These are phyloP conservation scores for Clonostachys chloroleuca DNA, from an alignment of 2,329 filamentous ascomycete species.

Conservation along the genomic window DNA sequence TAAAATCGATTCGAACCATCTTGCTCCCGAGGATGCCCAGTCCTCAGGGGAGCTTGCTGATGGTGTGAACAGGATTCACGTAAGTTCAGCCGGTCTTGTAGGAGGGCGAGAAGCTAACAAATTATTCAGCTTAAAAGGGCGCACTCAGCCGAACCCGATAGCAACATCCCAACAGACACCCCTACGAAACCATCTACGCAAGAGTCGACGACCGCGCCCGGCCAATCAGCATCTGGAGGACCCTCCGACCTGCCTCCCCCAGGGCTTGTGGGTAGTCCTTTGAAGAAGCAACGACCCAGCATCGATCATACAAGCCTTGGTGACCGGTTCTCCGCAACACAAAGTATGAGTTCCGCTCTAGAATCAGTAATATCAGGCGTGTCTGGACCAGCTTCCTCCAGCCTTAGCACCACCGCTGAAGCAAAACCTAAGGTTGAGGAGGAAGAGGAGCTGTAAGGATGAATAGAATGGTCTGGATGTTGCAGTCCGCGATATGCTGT, in stretches of 20 bases:
- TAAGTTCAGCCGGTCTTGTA: constrained; percentile 30
- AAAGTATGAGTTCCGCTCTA: constrained; percentile 27
- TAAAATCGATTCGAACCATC: constrained; percentile 27
- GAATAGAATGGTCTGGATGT: too few relatives aligned
- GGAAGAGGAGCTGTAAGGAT: constrained; percentile 31
- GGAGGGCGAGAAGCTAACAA: constrained; percentile 5
- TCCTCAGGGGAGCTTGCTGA: constrained; percentile 73
- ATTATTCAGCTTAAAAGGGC: constrained; percentile 68
- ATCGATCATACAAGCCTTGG: constrained; percentile 18
- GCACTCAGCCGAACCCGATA: constrained; percentile 68
- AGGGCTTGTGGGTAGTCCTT: constrained; percentile 59
- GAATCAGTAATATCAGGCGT: constrained; percentile 18
- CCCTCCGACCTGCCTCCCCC: constrained; percentile 23
- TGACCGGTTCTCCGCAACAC: constrained; percentile 17
- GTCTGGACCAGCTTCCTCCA: constrained; percentile 6
- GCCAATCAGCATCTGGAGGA: constrained; percentile 10
- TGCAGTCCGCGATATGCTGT: too few relatives aligned
- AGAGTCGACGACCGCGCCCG: neutral
- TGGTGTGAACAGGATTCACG: constrained; percentile 77
- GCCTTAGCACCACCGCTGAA: constrained; percentile 7
- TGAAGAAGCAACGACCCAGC: constrained; percentile 72
- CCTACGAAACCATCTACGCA: constrained; percentile 25
- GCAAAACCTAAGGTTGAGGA: constrained; percentile 19
- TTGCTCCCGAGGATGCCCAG: constrained; percentile 67
- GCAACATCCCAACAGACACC: constrained; percentile 22